Percentiles rank a stretch among this genome's conserved stretches.
phyloP scores from a whole-genome alignment of 2,329 filamentous ascomycete species.

The Pleomassaria siparia region DNA sequence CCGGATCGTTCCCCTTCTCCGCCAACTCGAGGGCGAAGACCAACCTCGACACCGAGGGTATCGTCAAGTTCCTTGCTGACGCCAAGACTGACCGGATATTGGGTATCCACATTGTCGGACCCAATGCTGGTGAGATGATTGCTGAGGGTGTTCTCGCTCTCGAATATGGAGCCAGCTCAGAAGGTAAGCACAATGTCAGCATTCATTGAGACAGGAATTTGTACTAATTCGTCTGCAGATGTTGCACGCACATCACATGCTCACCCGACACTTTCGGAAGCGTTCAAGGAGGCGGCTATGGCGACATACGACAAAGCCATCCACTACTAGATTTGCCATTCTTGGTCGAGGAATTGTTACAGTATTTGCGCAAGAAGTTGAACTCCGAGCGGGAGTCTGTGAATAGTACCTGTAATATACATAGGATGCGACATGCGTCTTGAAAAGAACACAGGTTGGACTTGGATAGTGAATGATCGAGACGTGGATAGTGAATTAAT shows the following conservation, averaged over 20 bases:
- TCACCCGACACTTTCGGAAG: slow-evolving; percentile 92
- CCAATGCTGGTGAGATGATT: slow-evolving; percentile 99
- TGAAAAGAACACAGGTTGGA: slow-evolving; percentile 23
- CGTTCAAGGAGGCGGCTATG: slow-evolving; percentile 99
- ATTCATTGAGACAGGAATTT: background rate
- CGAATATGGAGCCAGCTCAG: slow-evolving; percentile 93
- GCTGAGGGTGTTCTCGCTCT: slow-evolving; percentile 92
- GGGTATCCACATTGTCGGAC: slow-evolving; percentile 93
- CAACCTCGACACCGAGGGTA: slow-evolving; percentile 91
- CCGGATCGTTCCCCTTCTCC: slow-evolving; percentile 94
- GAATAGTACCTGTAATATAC: slow-evolving; percentile 46
- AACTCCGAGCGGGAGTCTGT: slow-evolving; percentile 42
- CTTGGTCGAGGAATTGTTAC: slow-evolving; percentile 27
- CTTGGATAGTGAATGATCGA: background rate
- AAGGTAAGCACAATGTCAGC: slow-evolving; percentile 65
- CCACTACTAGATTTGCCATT: slow-evolving; percentile 67
- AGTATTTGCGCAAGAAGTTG: slow-evolving; percentile 39
- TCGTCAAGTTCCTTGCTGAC: slow-evolving; percentile 97
- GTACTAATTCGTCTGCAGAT: slow-evolving; percentile 28
- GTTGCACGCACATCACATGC: slow-evolving; percentile 82
- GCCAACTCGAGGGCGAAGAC: slow-evolving; percentile 99
- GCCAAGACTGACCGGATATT: slow-evolving; percentile 95
- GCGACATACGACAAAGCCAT: slow-evolving; percentile 93
- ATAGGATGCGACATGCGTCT: slow-evolving; percentile 34
- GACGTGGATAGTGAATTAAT: background rate